Evolutionary conservation across 331 rosid species (phyloP).

Genomic region (Pyracantha coccinea): DNA sequence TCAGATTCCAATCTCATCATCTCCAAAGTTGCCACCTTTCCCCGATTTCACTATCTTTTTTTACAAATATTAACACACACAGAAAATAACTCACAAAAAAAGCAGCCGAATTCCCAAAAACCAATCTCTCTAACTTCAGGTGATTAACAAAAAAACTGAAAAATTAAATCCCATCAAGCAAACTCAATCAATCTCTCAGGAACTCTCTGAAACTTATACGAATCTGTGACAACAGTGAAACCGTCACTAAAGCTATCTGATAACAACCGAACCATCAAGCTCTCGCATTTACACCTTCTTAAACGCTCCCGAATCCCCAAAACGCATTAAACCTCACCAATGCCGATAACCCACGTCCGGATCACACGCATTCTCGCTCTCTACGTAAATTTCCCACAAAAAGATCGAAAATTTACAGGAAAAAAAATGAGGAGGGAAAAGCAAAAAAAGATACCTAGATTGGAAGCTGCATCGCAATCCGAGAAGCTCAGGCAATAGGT

Average conservation of each 20-base stretch:
- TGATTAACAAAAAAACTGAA: not conserved
- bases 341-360: constrained; percentile 11
- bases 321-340: constrained; percentile 24
- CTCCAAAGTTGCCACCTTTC: not conserved
- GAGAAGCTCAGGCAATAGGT: not conserved
- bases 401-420: not conserved
- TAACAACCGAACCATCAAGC: constrained; percentile 3
- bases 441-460: not conserved
- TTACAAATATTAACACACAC: not conserved
- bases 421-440: not conserved
- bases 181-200: not conserved
- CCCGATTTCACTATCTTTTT: not conserved
- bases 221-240: not conserved
- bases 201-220: not conserved
- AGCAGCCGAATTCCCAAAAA: not conserved
- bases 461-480: constrained; percentile 1
- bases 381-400: not conserved
- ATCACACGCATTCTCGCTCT: constrained; percentile 19
- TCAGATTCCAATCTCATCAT: not conserved
- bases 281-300: not conserved
- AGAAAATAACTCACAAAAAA: not conserved
- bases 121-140: not conserved
- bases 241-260: not conserved
- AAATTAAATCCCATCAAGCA: not conserved
- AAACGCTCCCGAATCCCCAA: not conserved